phyloP scores from a whole-genome alignment of 164 flowering plant species.

The Dillenia suffruticosa region DNA sequence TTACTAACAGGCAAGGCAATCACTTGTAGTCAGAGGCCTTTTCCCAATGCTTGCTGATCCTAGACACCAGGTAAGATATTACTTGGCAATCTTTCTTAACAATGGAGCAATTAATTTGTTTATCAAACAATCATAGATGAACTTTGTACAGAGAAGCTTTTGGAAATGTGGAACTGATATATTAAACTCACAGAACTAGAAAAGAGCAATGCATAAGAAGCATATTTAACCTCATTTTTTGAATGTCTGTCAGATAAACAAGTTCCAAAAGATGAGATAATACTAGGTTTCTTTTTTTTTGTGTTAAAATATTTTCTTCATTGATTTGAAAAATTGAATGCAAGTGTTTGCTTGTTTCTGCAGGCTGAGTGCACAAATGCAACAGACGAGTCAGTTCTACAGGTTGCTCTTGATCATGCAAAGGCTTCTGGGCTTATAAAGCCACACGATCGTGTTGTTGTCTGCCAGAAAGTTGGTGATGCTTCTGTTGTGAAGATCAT shows the following conservation, averaged over 20 bases:
- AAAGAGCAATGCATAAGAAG: no score
- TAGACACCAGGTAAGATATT: conserved; percentile 45
- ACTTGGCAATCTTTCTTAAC: not conserved
- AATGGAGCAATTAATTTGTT: no score
- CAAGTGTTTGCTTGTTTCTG: conserved; percentile 4
- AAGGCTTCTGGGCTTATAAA: conserved; percentile 50
- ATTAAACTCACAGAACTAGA: no score
- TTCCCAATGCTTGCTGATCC: conserved; percentile 78
- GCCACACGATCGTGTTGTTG: conserved; percentile 58
- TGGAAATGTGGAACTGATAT: no score
- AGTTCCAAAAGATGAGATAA: no score
- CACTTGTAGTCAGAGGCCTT: conserved; percentile 61
- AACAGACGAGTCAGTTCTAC: conserved; percentile 51
- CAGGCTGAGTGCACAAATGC: conserved; percentile 56
- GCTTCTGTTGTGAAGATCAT: conserved; percentile 63
- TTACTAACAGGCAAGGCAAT: conserved; percentile 56
- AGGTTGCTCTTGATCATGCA: conserved; percentile 64
- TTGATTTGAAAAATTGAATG: no score
- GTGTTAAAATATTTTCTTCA: no score
- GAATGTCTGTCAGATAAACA: no score
- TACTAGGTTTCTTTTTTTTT: no score
- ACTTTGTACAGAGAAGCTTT: no score
- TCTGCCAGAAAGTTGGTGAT: conserved; percentile 76
- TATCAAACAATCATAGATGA: no score
- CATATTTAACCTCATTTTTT: no score